Evolutionary conservation across 257 asterid species (phyloP), one percentile per base, ranked within the genome.

Genomic region (Nicotiana sylvestris): DNA sequence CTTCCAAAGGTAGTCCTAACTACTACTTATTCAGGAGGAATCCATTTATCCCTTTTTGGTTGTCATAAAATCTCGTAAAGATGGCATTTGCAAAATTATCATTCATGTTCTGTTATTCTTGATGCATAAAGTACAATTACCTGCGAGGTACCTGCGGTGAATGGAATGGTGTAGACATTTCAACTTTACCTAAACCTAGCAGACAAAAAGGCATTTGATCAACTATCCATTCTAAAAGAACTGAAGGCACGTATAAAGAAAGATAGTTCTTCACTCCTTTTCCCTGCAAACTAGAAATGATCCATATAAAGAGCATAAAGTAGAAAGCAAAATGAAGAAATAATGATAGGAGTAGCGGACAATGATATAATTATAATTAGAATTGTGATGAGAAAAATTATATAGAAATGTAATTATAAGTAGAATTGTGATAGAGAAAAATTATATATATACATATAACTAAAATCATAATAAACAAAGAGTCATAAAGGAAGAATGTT

Each of bases 111-210:
- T 51, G n/a, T 68, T 62, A 66, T 49, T 74, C 43, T 49, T 25
- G 80, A 74, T 51, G 27, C 29, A 49, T 74, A 49, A 49, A 74
- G 37, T 49, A 69, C 35, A 80, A 55, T 85, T 86, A 95, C 98
- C 97, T 91, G 87, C 78, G 83, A 83, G 86, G 85, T 66, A 51
- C 83, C 82, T 88, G 86, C 64, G 98, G 98, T 88, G 98, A 91
- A 89, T 90, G 93, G 83, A 85, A 86, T 46, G 97, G 97, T 82
- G 96, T 90, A 87, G 90, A 89, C 77, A 90, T 81, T 83, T 85
- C 91, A 89, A 93, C 95, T 87, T 92, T 89, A 72, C 98, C 97
- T 86, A 95, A 85, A 88, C 97, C 98, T 93, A 90, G 78, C 62
- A 65, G 65, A 37, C 83, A 65, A 67, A 77, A 32, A 85, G 80